These are phyloP conservation scores for Trichosporon sp. DNA, from an alignment of 1,284 basidiomycete species.

Conservation along the genomic window DNA sequence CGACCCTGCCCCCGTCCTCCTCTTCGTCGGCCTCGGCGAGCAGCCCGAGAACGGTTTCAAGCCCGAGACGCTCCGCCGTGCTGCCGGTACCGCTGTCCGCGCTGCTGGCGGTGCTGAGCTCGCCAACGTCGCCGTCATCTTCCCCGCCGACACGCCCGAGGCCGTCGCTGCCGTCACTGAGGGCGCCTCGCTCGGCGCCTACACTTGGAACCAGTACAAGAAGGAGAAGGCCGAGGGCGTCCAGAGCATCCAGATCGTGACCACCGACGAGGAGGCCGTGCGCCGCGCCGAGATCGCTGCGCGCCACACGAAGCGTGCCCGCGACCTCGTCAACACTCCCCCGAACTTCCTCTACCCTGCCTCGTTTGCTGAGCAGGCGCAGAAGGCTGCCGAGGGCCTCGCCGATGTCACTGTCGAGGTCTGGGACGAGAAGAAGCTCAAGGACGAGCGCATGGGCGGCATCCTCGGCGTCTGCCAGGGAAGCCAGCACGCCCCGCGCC, in stretches of 20 bases:
- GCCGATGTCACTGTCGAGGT: constrained; percentile 12
- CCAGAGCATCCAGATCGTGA: constrained; percentile 7
- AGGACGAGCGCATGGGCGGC: constrained; percentile 6
- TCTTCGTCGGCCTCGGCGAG: constrained; percentile 17
- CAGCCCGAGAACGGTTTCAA: constrained; percentile 2
- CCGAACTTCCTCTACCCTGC: constrained; percentile 14
- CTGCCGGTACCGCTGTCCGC: constrained; percentile 11
- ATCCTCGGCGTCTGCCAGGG: constrained; percentile 18
- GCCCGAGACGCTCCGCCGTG: constrained; percentile 14
- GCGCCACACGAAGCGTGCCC: constrained; percentile 15
- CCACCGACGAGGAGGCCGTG: constrained; percentile 6
- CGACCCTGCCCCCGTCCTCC: constrained; percentile 8
- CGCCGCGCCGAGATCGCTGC: constrained; percentile 11
- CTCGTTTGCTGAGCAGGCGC: constrained; percentile 10
- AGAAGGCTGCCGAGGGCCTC: constrained; percentile 3
- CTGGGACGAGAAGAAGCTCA: constrained; percentile 18
- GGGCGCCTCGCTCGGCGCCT: constrained; percentile 17
- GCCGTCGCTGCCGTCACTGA: constrained; percentile 13
- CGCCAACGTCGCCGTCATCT: constrained; percentile 8
- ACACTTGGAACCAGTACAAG: constrained; percentile 20
- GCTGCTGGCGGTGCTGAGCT: constrained; percentile 8
- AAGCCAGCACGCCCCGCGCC: constrained; percentile 10
- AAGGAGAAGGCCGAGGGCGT: constrained; percentile 13
- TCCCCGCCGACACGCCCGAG: constrained; percentile 8
- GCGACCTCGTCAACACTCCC: constrained; percentile 16